Conservation (phyloP, 805 yeast species). For the Candida taoyuanica region DNA sequence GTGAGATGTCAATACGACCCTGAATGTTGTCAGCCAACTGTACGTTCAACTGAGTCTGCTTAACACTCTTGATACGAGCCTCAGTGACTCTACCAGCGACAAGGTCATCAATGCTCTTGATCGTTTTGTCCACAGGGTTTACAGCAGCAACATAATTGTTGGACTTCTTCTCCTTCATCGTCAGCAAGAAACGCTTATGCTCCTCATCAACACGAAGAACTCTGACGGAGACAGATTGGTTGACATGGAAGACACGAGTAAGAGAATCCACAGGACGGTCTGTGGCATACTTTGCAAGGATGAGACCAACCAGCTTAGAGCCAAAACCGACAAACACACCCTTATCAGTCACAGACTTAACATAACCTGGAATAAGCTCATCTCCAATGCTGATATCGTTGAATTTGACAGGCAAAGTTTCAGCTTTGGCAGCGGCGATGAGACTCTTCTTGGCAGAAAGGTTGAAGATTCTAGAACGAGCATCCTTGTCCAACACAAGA, state of each 20-base stretch:
- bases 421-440: constrained; percentile 54
- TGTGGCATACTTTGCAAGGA: constrained; percentile 67
- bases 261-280: constrained; percentile 51
- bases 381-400: constrained; percentile 51
- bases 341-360: constrained; percentile 68
- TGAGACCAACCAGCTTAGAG: constrained; percentile 76
- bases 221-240: constrained; percentile 68
- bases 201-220: constrained; percentile 66
- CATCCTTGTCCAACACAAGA: constrained; percentile 63
- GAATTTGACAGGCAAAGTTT: constrained; percentile 52
- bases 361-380: constrained; percentile 60
- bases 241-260: constrained; percentile 46
- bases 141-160: constrained; percentile 27
- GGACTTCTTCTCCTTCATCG: constrained; percentile 42
- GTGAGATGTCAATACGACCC: constrained; percentile 76
- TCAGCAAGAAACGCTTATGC: constrained; percentile 63
- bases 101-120: constrained; percentile 46
- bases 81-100: constrained; percentile 57
- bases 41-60: constrained; percentile 70
- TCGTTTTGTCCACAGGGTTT: constrained; percentile 58
- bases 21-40: constrained; percentile 70
- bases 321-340: constrained; percentile 86
- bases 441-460: constrained; percentile 63
- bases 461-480: constrained; percentile 53
- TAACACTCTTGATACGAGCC: constrained; percentile 57